These are phyloP conservation scores for Daedaleopsis nitida DNA, from an alignment of 768 basidiomycete genomes.

Conservation along the genomic window DNA sequence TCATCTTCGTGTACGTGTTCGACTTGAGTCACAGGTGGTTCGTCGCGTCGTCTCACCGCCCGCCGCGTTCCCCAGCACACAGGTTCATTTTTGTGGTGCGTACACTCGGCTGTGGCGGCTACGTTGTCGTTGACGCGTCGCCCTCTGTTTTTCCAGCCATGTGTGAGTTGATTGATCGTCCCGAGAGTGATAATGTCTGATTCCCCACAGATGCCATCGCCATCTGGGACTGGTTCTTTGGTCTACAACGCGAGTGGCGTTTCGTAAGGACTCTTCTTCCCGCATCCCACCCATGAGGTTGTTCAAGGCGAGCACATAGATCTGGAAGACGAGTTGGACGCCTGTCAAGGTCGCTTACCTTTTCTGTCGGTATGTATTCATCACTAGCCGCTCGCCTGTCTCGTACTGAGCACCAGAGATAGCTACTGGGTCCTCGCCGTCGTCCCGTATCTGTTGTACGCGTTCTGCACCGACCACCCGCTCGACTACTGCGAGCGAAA, in stretches of 20 bases:
- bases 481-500: conserved; percentile 66
- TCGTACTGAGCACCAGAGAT: neutral
- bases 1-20: conserved; percentile 66
- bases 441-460: conserved; percentile 77
- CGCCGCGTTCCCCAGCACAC: conserved; percentile 40
- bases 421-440: conserved; percentile 85
- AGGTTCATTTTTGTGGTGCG: conserved; percentile 87
- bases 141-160: conserved; percentile 42
- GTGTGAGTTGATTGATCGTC: conserved; percentile 25
- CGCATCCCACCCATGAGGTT: neutral
- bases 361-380: conserved; percentile 69
- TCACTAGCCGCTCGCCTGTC: conserved; percentile 13
- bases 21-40: neutral
- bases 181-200: conserved; percentile 8
- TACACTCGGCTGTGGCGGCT: conserved; percentile 16
- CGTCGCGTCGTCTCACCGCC: neutral
- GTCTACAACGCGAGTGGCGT: conserved; percentile 74
- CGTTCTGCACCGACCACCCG: conserved; percentile 72
- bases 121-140: neutral
- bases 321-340: conserved; percentile 84
- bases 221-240: conserved; percentile 85
- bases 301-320: conserved; percentile 38
- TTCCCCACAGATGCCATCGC: conserved; percentile 66
- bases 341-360: conserved; percentile 83
- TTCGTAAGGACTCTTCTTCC: conserved; percentile 50